Evolutionary conservation across 1,284 basidiomycete genomes (phyloP).

Genomic region (Rhodotorula sp.): DNA sequence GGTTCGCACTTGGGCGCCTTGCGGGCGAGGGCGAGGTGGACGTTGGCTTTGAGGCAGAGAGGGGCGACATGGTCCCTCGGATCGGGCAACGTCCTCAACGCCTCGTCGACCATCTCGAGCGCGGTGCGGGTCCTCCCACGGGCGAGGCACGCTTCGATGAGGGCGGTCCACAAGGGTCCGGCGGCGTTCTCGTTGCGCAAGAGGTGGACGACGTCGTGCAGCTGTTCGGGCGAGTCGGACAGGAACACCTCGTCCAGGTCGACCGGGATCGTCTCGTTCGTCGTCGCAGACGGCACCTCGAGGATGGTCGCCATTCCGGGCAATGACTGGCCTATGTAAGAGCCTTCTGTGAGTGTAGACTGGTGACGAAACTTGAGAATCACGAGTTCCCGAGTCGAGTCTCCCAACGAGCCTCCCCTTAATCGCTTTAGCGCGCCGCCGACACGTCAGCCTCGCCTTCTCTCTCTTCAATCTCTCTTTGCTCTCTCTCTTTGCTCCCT

Average conservation of each 20-base stretch:
- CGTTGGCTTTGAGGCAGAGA: conserved; percentile 76
- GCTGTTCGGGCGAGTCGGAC: conserved; percentile 64
- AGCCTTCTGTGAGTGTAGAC: too few relatives aligned
- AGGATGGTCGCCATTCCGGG: conserved; percentile 7
- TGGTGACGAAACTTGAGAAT: too few relatives aligned
- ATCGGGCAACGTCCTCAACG: conserved; percentile 65
- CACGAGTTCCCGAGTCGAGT: too few relatives aligned
- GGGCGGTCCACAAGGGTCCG: conserved; percentile 69
- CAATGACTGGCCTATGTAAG: too few relatives aligned
- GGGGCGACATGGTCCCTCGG: conserved; percentile 62
- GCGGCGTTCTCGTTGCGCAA: conserved; percentile 67
- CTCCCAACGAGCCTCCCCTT: too few relatives aligned
- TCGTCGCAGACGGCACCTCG: conserved; percentile 15
- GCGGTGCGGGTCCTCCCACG: conserved; percentile 54
- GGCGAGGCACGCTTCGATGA: conserved; percentile 73
- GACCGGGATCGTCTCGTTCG: conserved; percentile 66
- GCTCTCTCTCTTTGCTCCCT: too few relatives aligned
- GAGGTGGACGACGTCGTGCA: conserved; percentile 68
- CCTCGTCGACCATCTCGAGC: conserved; percentile 55
- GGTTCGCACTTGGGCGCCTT: conserved; percentile 76
- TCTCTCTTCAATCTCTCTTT: too few relatives aligned
- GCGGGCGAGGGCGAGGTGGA: conserved; percentile 72
- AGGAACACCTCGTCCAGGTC: conserved; percentile 66
- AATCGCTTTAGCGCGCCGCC: too few relatives aligned
- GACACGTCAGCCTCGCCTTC: too few relatives aligned